These are phyloP conservation scores for Xylaria bambusicola DNA, from an alignment of 495 filamentous ascomycete genomes.

Conservation along the genomic window DNA sequence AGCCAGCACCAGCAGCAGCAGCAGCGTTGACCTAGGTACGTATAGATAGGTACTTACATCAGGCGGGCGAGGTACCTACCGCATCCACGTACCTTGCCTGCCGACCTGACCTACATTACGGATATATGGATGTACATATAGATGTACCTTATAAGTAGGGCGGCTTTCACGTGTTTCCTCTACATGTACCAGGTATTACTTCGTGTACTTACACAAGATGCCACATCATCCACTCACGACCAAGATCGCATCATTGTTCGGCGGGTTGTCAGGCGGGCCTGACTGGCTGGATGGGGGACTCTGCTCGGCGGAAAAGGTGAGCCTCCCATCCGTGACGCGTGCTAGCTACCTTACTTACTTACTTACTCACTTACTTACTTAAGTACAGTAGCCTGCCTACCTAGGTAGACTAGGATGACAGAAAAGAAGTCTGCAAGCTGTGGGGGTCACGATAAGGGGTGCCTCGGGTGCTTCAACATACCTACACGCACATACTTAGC, in stretches of 20 bases:
- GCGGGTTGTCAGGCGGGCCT: neutral
- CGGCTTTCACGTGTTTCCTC: too few relatives aligned
- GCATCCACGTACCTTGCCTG: too few relatives aligned
- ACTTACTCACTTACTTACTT: too few relatives aligned
- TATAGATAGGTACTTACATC: neutral
- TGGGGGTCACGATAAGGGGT: slow-evolving; percentile 16
- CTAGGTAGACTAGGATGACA: neutral
- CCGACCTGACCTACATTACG: too few relatives aligned
- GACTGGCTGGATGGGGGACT: neutral
- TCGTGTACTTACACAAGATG: neutral
- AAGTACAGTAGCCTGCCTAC: neutral
- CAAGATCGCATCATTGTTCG: slow-evolving; percentile 1
- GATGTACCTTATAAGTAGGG: too few relatives aligned
- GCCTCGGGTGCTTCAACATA: neutral
- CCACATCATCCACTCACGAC: neutral
- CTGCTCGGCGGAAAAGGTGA: neutral
- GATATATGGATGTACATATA: too few relatives aligned
- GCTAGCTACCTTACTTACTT: too few relatives aligned
- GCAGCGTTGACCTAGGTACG: neutral
- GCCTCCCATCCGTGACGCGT: slow-evolving; percentile 5
- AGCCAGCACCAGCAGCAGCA: neutral
- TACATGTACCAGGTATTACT: neutral
- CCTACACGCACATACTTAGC: neutral
- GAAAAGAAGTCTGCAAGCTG: slow-evolving; percentile 2
- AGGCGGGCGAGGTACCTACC: slow-evolving; percentile 2